phyloP scores from a whole-genome alignment of 805 yeast species.

The Wickerhamiella parazyma region DNA sequence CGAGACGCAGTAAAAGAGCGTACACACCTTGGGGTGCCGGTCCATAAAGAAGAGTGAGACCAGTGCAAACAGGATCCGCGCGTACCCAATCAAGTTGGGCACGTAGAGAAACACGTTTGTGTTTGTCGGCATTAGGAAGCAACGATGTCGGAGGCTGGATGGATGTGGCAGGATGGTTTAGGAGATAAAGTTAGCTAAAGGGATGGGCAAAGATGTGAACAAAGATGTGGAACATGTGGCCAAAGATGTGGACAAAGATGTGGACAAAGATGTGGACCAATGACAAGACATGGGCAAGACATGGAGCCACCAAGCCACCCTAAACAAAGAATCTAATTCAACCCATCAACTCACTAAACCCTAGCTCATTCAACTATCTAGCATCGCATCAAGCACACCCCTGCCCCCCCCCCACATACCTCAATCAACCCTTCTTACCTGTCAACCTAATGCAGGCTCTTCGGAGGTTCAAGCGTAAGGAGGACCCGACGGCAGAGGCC shows the following conservation, averaged over 20 bases:
- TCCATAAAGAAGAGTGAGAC: conserved; percentile 73
- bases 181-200: no score
- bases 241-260: no score
- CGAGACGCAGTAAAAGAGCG: conserved; percentile 66
- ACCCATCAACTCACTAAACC: no score
- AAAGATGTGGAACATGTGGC: no score
- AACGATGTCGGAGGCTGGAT: background rate
- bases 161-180: background rate
- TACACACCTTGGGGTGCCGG: conserved; percentile 67
- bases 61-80: conserved; percentile 69
- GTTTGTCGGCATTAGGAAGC: conserved; percentile 23
- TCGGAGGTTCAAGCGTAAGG: background rate
- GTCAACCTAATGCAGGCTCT: background rate
- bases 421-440: background rate
- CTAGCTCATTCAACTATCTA: no score
- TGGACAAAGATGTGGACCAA: no score
- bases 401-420: no score
- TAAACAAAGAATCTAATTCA: no score
- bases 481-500: background rate
- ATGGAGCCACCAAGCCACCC: no score
- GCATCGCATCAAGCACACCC: no score
- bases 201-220: no score
- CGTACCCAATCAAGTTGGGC: conserved; percentile 85
- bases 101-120: conserved; percentile 58
- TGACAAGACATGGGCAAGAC: no score